These are phyloP conservation scores for Phanerodontia chrysosporium DNA, from an alignment of 768 basidiomycete genomes.

Conservation along the genomic window DNA sequence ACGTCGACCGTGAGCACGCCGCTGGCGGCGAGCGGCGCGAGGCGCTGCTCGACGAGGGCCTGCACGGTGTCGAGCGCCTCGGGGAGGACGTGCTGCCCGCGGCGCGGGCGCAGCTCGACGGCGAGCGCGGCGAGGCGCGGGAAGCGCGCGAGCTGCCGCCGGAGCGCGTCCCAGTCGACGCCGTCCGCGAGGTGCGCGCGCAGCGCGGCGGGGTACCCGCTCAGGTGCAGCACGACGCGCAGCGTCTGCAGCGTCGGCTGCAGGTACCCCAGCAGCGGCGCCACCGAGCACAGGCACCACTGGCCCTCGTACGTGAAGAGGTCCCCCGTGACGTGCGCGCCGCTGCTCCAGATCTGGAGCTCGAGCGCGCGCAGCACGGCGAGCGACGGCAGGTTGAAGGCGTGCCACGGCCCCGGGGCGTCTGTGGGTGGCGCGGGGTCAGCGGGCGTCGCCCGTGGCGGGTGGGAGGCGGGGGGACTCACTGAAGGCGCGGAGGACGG, in stretches of 20 bases:
- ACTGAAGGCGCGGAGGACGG: slow-evolving; percentile 2
- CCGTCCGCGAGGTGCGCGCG: background rate
- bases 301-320: slow-evolving; percentile 6
- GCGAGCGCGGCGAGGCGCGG: background rate
- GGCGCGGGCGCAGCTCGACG: background rate
- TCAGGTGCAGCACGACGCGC: background rate
- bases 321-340: background rate
- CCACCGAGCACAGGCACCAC: slow-evolving; percentile 3
- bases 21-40: background rate
- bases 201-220: background rate
- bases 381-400: background rate
- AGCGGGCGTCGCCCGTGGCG: background rate
- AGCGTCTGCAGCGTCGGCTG: background rate
- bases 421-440: background rate
- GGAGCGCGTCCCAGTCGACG: background rate
- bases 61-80: slow-evolving; percentile 2
- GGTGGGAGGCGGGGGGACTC: background rate
- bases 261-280: background rate
- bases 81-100: background rate
- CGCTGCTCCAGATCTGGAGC: background rate
- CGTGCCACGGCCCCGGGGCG: background rate
- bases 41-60: background rate
- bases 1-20: background rate
- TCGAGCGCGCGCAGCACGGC: background rate
- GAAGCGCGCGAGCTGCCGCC: background rate